phyloP scores from a whole-genome alignment of 352 stramenopile genomes.

The Discostella stelligera region DNA sequence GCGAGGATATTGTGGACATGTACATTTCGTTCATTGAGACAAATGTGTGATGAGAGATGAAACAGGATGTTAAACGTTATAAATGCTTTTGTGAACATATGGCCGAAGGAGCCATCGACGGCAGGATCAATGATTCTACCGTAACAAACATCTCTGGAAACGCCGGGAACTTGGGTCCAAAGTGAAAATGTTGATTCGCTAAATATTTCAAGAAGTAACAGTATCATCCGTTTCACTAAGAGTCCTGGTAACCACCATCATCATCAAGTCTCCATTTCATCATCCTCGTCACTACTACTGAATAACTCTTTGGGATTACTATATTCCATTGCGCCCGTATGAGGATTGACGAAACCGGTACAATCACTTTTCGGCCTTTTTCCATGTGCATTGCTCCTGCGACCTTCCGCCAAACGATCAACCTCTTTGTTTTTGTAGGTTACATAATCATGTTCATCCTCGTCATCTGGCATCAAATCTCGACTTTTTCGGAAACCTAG shows the following conservation, averaged over 20 bases:
- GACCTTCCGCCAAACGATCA: slow-evolving; percentile 23
- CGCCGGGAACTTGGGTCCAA: too few relatives aligned
- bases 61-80: too few relatives aligned
- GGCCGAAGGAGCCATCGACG: too few relatives aligned
- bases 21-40: slow-evolving; percentile 39
- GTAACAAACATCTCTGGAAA: too few relatives aligned
- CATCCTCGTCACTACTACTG: slow-evolving; percentile 29
- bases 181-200: too few relatives aligned
- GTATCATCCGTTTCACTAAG: too few relatives aligned
- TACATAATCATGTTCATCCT: slow-evolving; percentile 40
- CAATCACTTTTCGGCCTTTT: slow-evolving; percentile 2
- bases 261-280: background rate
- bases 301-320: slow-evolving; percentile 25
- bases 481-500: slow-evolving; percentile 2
- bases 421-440: slow-evolving; percentile 30
- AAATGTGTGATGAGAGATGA: too few relatives aligned
- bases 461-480: slow-evolving; percentile 16
- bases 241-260: too few relatives aligned
- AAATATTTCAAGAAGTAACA: too few relatives aligned
- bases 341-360: slow-evolving; percentile 13
- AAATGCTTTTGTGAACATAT: too few relatives aligned
- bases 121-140: too few relatives aligned
- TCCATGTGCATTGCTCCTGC: background rate
- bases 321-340: slow-evolving; percentile 21
- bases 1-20: slow-evolving; percentile 32